Evolutionary conservation across 345 rosid genomes (phyloP).

Genomic region (Pugionium cornutum): DNA sequence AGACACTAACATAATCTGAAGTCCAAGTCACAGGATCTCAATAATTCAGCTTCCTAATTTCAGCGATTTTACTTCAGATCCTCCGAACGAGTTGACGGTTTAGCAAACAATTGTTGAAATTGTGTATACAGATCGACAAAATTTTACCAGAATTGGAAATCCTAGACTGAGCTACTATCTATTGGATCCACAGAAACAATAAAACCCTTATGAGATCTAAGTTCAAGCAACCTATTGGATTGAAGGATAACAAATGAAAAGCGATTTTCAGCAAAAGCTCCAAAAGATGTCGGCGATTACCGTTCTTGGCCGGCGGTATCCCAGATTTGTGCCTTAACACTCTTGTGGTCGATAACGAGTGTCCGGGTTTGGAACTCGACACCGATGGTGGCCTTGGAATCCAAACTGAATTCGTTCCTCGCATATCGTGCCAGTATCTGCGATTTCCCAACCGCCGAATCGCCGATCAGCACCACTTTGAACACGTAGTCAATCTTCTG

Average conservation of each 20-base stretch:
- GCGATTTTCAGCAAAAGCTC: slow-evolving; percentile 4
- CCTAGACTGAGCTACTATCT: slow-evolving; percentile 8
- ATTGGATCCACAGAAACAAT: background rate
- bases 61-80: background rate
- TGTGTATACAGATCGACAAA: background rate
- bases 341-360: slow-evolving; percentile 75
- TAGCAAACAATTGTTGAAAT: background rate
- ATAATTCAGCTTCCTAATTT: background rate
- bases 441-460: slow-evolving; percentile 93
- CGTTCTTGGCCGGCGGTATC: slow-evolving; percentile 99
- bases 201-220: slow-evolving; percentile 18
- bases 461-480: slow-evolving; percentile 88
- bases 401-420: slow-evolving; percentile 77
- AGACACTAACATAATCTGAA: background rate
- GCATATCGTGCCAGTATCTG: slow-evolving; percentile 83
- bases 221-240: background rate
- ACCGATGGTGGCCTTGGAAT: slow-evolving; percentile 92
- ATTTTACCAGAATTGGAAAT: background rate
- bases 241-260: background rate
- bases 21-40: background rate
- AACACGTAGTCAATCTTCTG: slow-evolving; percentile 79
- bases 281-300: slow-evolving; percentile 33
- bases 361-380: slow-evolving; percentile 95
- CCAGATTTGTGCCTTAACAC: slow-evolving; percentile 99
- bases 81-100: background rate